Conservation (phyloP, 23 red algal genomes). For the Cyanidium caldarium region DNA sequence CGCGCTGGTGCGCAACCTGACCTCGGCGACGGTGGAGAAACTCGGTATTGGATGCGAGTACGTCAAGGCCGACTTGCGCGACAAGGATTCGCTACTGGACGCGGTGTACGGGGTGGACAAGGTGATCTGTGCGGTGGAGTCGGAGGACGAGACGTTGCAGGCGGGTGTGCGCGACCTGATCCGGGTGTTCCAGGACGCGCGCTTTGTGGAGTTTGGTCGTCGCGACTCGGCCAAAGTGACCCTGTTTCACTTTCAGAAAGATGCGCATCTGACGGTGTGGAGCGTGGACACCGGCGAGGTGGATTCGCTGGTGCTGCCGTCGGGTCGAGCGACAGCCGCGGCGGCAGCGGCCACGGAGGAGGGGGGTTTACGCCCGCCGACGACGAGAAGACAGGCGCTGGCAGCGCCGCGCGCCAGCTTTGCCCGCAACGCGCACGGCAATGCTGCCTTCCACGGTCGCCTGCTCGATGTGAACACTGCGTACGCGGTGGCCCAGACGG, state of each 20-base stretch:
- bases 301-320: neutral
- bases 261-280: slow-evolving; percentile 38
- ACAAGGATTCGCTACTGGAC: slow-evolving; percentile 59
- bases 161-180: slow-evolving; percentile 43
- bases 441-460: slow-evolving; percentile 34
- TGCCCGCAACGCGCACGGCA: neutral
- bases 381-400: slow-evolving; percentile 25
- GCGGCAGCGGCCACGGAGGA: neutral
- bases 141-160: slow-evolving; percentile 21
- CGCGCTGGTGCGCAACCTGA: slow-evolving; percentile 77
- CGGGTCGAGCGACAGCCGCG: neutral
- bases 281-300: neutral
- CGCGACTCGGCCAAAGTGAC: slow-evolving; percentile 68
- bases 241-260: slow-evolving; percentile 67
- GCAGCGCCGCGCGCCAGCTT: slow-evolving; percentile 4
- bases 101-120: slow-evolving; percentile 83
- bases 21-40: slow-evolving; percentile 44
- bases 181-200: slow-evolving; percentile 68
- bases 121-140: slow-evolving; percentile 70
- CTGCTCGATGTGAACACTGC: slow-evolving; percentile 48
- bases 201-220: slow-evolving; percentile 54
- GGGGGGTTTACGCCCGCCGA: slow-evolving; percentile 12
- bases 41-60: slow-evolving; percentile 61
- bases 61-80: slow-evolving; percentile 57
- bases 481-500: slow-evolving; percentile 16